Evolutionary conservation across 768 basidiomycete species (phyloP), one percentile per base, ranked within the genome.

Genomic region (Fibroporia radiculosa): DNA sequence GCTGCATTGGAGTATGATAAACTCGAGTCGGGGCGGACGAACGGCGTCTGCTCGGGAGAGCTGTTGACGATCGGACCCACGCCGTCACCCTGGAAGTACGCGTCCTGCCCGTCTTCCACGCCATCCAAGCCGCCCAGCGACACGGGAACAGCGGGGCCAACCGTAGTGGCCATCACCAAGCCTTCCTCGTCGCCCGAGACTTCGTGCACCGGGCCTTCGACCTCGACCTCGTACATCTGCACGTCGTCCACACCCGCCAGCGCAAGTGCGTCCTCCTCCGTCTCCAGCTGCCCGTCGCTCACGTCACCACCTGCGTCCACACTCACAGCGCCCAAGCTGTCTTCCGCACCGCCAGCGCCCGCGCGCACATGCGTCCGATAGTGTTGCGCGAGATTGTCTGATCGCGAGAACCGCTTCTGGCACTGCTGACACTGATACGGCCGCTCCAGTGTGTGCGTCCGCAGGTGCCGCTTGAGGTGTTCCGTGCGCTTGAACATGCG

Each of bases 401-500:
- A 83, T 57, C 91, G 71, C 52, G 86, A 88, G 64, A 96, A 96
- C 48, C 77, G 73, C 71, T 89, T 90, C 56, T 72, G 69, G 62
- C 92, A 95, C 20, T 70, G 66, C 34, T 73, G 66, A 59, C 92
- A 93, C 43, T 71, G 70, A 63, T 79, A 93, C 1, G 92, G 91
- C 29, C 83, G 70, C 62, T 93, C 91, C 77, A 88, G 77, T 22
- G 90, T 93, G 59, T 95, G 92, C 7, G 90, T 91, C 47, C 89
- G 75, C 24, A 92, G 65, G 62, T 95, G 92, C 34, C 91, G 67
- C 65, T 88, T 87, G 53, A 93, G 74, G 59, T 95, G 91, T 58
- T 95, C 92, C 76, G 85, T 82, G 10, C 92, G 79, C 72, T 91
- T 93, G 77, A 93, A 95, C 53, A 84, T 66, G 50, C 85, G 71